phyloP scores from a whole-genome alignment of 257 asterid species.

The Echites panduratus region DNA sequence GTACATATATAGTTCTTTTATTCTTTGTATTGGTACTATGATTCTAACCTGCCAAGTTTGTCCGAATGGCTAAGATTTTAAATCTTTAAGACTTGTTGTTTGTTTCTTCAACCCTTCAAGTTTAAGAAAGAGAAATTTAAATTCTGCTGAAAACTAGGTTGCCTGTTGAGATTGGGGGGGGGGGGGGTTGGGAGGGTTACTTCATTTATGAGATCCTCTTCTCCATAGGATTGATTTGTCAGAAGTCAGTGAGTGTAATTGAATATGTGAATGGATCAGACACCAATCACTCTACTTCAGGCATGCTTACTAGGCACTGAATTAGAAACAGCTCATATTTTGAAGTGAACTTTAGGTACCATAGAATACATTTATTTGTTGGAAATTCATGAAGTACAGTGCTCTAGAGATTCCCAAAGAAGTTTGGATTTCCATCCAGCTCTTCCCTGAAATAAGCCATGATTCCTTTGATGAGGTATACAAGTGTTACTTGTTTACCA shows the following conservation, averaged over 20 bases:
- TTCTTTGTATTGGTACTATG: not conserved
- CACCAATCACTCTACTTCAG: not conserved
- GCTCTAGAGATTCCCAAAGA: not conserved
- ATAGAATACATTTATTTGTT: not conserved
- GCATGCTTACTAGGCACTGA: not conserved
- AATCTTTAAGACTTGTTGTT: not conserved
- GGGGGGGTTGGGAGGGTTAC: too few relatives aligned
- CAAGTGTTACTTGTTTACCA: too few relatives aligned
- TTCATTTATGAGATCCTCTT: not conserved
- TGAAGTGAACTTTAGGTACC: not conserved
- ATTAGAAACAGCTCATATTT: not conserved
- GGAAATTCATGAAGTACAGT: not conserved
- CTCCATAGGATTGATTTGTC: not conserved
- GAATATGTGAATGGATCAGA: not conserved
- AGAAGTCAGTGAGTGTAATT: not conserved
- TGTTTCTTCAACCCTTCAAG: not conserved
- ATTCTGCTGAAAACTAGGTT: not conserved
- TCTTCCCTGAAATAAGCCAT: not conserved
- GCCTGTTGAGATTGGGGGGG: not conserved
- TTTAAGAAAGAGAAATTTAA: not conserved
- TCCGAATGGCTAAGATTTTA: not conserved
- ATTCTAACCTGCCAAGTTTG: not conserved
- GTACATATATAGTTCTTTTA: not conserved
- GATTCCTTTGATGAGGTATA: not conserved
- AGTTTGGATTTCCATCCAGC: not conserved